Base-by-base conservation (phyloP, 257 asterid genomes). In the Nicotiana undulata region DNA sequence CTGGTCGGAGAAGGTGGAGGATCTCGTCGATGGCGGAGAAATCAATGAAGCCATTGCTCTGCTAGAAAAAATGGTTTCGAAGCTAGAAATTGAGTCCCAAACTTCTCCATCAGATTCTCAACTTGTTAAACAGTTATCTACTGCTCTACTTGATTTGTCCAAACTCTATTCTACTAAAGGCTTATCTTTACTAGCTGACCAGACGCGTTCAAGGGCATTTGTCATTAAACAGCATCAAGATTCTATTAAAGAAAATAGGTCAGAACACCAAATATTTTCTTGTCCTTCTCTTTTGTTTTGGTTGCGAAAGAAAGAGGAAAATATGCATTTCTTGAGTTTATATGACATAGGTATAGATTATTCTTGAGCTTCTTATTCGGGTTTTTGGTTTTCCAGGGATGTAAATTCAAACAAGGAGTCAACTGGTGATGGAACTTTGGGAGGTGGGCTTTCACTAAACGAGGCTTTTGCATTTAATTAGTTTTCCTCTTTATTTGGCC, bases 1-100 rank as follows among this genome's bases (percentile, higher is more conserved):
- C 90, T 94, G 98, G 98, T 82, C 95, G 66, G 98, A 92, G 87
- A 81, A 80, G 80, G 93, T 86, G 40, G 98, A 95, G 78, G 98
- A 93, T 84, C 91, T 92, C 34, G 81, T 90, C 7, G 83, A 86
- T 16, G 89, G 31, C 51, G 97, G 94, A 31, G 91, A 95, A 70
- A 79, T 81, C 77, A 93, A 84, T 28, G 85, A 77, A 82, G 96
- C 97, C 79, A 81, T 89, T 22, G 51, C 89, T 63, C 20, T 88
- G 61, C 93, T 94, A 16, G 97, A 94, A 88, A 80, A 92, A 52
- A 75, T 80, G 11, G 81, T 92, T 58, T 84, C 90, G 67, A 88
- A 86, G 81, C 87, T 94, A 5, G 92, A 92, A 81, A 82, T 82
- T 2, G 88, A 88, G 32, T 12, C 80, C 55, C 78, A 16, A 46